Base-by-base conservation (phyloP, 179 eudicot genomes). In the Pouteria campechiana region DNA sequence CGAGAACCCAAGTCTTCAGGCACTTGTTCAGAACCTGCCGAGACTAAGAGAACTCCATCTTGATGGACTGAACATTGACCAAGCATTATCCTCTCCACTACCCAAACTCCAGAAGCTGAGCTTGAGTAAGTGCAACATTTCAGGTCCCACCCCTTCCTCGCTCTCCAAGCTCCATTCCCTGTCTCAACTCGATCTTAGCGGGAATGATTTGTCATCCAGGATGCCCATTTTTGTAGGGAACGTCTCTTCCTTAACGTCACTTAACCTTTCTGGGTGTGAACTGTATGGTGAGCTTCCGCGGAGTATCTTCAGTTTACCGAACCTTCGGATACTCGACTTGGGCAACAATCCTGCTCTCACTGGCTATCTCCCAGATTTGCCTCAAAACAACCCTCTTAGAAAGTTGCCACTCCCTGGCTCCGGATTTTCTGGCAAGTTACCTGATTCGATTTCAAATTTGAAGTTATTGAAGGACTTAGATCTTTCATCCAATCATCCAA, bases 381-480 rank as follows among this genome's bases (percentile, higher is more conserved):
- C 50, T 21, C 52, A 53, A 33, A 56, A 25, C 25, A 34, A 29
- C 37, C 48, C 37, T 10, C 31, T 60, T 15, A n/a, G 38, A 31
- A 10, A 32, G 14, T 35, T 61, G 11, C 29, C 16, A 11, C 54
- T 60, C 19, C 16, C 15, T 8, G 7, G 3, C 2, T 54, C 61
- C 5, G 40, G 50, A 37, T 43, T 68, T 9, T 22, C 46, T 0
- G 58, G 61, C 3, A 15, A 37, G 18, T 17, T 67, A 17, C 64
- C 68, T 2, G 10, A 46, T 7, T 46, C 63, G 10, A 42, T 63
- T 0, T 58, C 32, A 3, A 37, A 42, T 17, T 28, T 63, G 6
- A 32, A 19, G 12, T 63, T 51, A 22, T 34, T 60, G 25, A 19
- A 14, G 7, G 0, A 0, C 4, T 16, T 67, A 33, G 0, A 0